A percentile compares a stretch with the other conserved stretches of the same genome.
Evolutionary conservation across 305 asterid species (phyloP).

Genomic region (Caryopteris hybrid): DNA sequence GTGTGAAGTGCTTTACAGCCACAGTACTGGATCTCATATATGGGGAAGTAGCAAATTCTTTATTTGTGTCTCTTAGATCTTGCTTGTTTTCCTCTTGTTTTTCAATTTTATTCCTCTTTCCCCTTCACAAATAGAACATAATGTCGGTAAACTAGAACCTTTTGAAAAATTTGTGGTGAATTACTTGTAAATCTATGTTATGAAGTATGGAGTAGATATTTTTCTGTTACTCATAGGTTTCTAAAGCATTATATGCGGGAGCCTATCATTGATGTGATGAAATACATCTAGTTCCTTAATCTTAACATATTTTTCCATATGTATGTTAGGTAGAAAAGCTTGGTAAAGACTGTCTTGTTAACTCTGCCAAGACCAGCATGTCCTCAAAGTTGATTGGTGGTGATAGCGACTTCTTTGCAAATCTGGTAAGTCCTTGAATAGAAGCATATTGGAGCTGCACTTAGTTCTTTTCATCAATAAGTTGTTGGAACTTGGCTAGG

Average conservation of each 20-base stretch:
- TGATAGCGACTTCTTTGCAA: constrained; percentile 70
- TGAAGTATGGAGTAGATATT: background rate
- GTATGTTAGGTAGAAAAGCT: constrained; percentile 35
- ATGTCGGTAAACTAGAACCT: background rate
- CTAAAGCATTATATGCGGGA: background rate
- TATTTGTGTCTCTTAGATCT: background rate
- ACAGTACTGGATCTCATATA: background rate
- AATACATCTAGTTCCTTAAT: background rate
- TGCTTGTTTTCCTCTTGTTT: background rate
- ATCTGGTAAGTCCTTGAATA: constrained; percentile 44
- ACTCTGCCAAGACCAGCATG: constrained; percentile 89
- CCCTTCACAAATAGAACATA: background rate
- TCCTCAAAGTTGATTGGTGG: constrained; percentile 79
- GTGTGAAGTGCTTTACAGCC: background rate
- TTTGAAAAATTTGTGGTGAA: background rate
- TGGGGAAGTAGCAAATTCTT: background rate
- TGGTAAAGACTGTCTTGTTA: constrained; percentile 66
- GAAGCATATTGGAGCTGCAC: background rate
- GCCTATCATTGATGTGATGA: background rate
- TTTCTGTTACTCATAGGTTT: background rate
- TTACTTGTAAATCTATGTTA: background rate
- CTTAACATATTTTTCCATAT: background rate
- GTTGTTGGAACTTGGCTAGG: no score
- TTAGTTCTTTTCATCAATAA: background rate
- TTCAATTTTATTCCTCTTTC: background rate